phyloP scores from a whole-genome alignment of 2,329 filamentous ascomycete genomes.

The Elsinoe australis region DNA sequence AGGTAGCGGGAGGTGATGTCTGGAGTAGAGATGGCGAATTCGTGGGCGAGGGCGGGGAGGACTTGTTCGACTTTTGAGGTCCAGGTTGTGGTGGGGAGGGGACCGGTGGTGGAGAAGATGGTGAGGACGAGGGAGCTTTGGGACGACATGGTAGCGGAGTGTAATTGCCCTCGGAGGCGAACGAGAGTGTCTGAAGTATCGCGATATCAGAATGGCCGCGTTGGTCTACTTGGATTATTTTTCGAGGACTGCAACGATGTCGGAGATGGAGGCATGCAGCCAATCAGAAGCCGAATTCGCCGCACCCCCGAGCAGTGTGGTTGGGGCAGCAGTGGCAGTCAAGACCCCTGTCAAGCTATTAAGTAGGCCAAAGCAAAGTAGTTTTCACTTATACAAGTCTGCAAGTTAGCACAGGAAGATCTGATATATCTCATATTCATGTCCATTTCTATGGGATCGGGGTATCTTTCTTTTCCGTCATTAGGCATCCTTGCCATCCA shows the following conservation, averaged over 20 bases:
- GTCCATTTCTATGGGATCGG: slow-evolving; percentile 10
- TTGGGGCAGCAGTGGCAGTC: background rate
- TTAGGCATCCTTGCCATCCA: slow-evolving; percentile 8
- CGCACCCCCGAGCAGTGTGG: no score
- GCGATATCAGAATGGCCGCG: no score
- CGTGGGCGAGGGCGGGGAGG: background rate
- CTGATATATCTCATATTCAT: slow-evolving; percentile 1
- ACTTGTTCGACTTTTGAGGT: background rate
- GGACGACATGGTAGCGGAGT: background rate
- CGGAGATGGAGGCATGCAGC: slow-evolving; percentile 1
- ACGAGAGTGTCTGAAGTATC: no score
- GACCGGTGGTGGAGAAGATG: slow-evolving; percentile 15
- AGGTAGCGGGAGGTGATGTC: no score
- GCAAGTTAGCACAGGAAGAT: background rate
- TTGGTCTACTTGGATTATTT: no score
- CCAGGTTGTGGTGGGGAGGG: slow-evolving; percentile 4
- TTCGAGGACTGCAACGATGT: slow-evolving; percentile 4
- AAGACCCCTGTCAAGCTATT: no score
- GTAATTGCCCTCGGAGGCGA: no score
- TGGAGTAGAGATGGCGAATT: background rate
- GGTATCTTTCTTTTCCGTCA: slow-evolving; percentile 12
- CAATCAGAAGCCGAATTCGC: slow-evolving; percentile 11
- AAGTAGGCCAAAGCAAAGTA: no score
- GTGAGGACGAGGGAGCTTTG: slow-evolving; percentile 8
- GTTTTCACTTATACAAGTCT: no score